Base-by-base conservation (phyloP, 129 eudicot genomes). In the Sambucus nigra region DNA sequence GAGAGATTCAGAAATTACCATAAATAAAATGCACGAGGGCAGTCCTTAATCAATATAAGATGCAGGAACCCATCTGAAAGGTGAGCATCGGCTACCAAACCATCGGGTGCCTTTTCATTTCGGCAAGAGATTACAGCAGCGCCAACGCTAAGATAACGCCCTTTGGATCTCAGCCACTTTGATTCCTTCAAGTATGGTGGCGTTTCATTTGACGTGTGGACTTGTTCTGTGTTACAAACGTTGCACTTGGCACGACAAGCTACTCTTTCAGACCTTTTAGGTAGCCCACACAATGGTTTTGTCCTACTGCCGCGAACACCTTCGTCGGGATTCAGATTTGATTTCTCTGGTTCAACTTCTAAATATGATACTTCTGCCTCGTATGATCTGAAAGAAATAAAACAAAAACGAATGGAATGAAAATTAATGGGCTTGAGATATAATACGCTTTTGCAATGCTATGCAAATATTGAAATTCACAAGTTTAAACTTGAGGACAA, bases 91-190 rank as follows among this genome's bases (percentile, higher is more conserved):
- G 87, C 99, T 25, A 92, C 99, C 72, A 92, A 76, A 27, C 99
- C 95, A 65, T 92, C 91, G 23, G 99, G 99, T 48, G 95, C 99
- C 55, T 74, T 92, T 65, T 92, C 99, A 70, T 92, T 92, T 59
- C 99, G 65, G 72, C 99, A 92, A 53, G 99, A 85, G 45, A 92
- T 92, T 10, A 92, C 95, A 35, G 99, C 99, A 69, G 95, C 94
- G 56, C 99, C 99, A 23, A 82, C 80, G 59, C 99, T 92, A 47
- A 86, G 87, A 69, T 66, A 92, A 57, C 76, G 75, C 32, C 99
- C 99, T 70, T 68, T 74, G 62, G 73, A 68, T 46, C 53, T 82
- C 68, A 71, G 63, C 99, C 99, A 92, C 56, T 62, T 86, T 54
- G 80, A 63, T n/a, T 73, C 74, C 19, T 74, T 58, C 2, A 69